Evolutionary conservation across 139 green algal species (phyloP).

Genomic region (Pleodorina starrii): DNA sequence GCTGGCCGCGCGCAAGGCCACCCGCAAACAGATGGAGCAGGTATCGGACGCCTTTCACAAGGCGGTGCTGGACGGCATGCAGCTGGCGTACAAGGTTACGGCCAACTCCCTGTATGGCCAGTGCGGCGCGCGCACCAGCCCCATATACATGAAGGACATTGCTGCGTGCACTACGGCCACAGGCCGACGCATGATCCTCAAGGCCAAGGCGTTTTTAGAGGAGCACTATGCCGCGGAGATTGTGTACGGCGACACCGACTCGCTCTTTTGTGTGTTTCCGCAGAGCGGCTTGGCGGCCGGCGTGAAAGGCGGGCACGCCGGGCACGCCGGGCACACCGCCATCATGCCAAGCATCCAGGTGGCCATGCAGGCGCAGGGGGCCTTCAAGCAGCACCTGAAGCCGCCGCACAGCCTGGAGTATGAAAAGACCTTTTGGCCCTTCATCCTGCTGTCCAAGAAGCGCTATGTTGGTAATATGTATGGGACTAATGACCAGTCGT

Average conservation of each 20-base stretch:
- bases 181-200: conserved; percentile 42
- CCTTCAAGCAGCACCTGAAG: conserved; percentile 1
- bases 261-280: conserved; percentile 30
- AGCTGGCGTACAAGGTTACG: conserved; percentile 54
- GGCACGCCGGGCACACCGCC: not conserved
- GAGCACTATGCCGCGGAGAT: not conserved
- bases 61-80: conserved; percentile 52
- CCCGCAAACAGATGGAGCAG: not conserved
- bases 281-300: not conserved
- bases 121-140: conserved; percentile 30
- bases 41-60: conserved; percentile 6
- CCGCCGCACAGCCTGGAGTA: conserved; percentile 52
- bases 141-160: conserved; percentile 45
- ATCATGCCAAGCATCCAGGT: too few relatives aligned
- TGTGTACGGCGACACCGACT: conserved; percentile 43
- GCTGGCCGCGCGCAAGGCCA: conserved; percentile 17
- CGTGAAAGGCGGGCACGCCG: not conserved
- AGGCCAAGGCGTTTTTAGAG: conserved; percentile 49
- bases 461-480: conserved; percentile 55
- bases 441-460: conserved; percentile 53
- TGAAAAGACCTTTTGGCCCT: conserved; percentile 52
- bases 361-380: not conserved
- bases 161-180: conserved; percentile 49
- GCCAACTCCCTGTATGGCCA: conserved; percentile 52
- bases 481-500: conserved; percentile 12